Evolutionary conservation across 2,329 filamentous ascomycete genomes (phyloP), one percentile per base, ranked within the genome.

Genomic region (Monosporascus sp.): DNA sequence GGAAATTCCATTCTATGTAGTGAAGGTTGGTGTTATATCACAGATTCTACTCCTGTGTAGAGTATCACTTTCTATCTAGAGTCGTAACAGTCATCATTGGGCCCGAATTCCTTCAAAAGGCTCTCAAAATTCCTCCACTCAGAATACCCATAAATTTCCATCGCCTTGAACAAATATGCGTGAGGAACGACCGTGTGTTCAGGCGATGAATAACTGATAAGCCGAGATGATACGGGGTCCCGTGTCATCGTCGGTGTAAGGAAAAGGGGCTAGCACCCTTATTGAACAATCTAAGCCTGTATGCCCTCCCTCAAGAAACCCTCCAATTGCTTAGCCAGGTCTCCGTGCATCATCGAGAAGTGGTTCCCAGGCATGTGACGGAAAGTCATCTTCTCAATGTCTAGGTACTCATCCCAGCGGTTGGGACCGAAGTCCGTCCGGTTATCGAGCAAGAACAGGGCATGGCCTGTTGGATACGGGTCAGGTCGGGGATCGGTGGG

Each of bases 341-440:
- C 66, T 56, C 83, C 84, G 68, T 86, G 83, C 85, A 90, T 89
- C 86, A 90, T 90, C 20, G 79, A 83, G 71, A 90, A 90, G 71
- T 90, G 86, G 64, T 90, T 87, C 2, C 85, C 87, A 17, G 81
- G 82, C 83, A 88, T 87, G 63, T 86, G 83, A 52, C 78, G 78
- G 59, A 80, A 85, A 48, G 76, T 75, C 72, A 88, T 85, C 69
- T 84, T 86, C 51, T 78, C 71, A 49, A 73, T 65, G 50, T 84
- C 82, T 40, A 88, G 71, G 43, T 84, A 84, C 68, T 87, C 81
- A 27, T 84, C 84, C 85, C 85, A 89, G 20, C 84, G 78, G 66
- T 89, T 88, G 54, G 84, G 79, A 2, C 80, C 79, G 67, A 91
- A 91, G 68, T 89, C 85, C 4, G 80, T 83, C 54, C 88, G 77